Base-by-base conservation (phyloP, 176 grass and related monocot genomes). In the Poa pratensis region DNA sequence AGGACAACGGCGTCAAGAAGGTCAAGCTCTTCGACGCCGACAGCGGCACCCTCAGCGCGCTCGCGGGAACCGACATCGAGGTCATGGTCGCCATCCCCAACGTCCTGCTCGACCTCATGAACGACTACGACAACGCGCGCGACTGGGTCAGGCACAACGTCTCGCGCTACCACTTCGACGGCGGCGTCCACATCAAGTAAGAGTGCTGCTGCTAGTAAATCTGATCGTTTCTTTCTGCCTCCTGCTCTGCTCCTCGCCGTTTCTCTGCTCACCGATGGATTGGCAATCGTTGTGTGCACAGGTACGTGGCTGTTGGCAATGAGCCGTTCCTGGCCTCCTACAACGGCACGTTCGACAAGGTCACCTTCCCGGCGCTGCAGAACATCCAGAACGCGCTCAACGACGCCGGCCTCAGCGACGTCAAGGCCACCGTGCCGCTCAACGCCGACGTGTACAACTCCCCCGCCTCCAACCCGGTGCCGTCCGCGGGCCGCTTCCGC, bases 1-100 rank as follows among this genome's bases (percentile, higher is more conserved):
- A 19, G 46, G 94, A 96, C 82, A 96, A 96, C 72, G 89, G 89
- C 45, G 81, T 96, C 82, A 92, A 91, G 73, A 92, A 91, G 87
- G 95, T 93, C 34, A 97, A 97, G 89, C 86, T 97, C 76, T 97
- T 97, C 82, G 95, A 97, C 78, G 84, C 95, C 78, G 92, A 97
- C 88, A 27, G 54, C 49, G 60, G 4, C 3, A 90, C 94, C 28
- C 86, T 96, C 67, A 88, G 42, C 83, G 94, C 94, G 50, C 87
- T 96, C 75, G 94, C 94, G 9, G 94, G 89, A 43, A 75, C 67
- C 8, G 87, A 82, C 28, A 91, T 96, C 75, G 94, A 96, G 89
- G 94, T 93, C 50, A 96, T 96, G 94, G 77, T 96, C 11, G 94
- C 91, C 24, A 96, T 96, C 46, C 94, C 94, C n/a, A 96, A 96